A percentile compares a stretch with the other conserved stretches of the same genome.
phyloP scores from a whole-genome alignment of 1,284 basidiomycete genomes.

The Boletus nobilissimus region DNA sequence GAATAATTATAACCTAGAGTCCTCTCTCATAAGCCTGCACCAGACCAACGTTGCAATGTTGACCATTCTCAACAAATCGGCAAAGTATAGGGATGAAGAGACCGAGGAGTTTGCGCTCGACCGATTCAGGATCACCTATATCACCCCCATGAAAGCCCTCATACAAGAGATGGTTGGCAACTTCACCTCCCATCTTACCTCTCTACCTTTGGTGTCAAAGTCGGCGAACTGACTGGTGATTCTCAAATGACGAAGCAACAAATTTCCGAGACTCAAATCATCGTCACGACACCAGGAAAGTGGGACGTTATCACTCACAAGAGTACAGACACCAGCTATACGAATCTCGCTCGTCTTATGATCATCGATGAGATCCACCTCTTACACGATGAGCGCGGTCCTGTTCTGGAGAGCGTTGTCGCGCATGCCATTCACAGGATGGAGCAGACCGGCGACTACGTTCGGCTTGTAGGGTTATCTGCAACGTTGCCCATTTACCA shows the following conservation, averaged over 20 bases:
- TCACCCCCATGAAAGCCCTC: slow-evolving; percentile 99
- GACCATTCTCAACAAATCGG: slow-evolving; percentile 88
- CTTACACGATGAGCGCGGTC: slow-evolving; percentile 97
- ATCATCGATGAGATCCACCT: slow-evolving; percentile 99
- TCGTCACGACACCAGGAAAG: slow-evolving; percentile 99
- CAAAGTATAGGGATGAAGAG: slow-evolving; percentile 84
- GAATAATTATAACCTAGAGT: slow-evolving; percentile 2
- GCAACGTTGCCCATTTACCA: slow-evolving; percentile 98
- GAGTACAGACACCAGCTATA: slow-evolving; percentile 96
- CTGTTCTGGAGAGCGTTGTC: slow-evolving; percentile 93
- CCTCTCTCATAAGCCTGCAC: slow-evolving; percentile 15
- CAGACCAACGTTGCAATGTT: slow-evolving; percentile 99
- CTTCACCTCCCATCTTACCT: slow-evolving; percentile 82
- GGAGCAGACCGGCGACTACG: slow-evolving; percentile 94
- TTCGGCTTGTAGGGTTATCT: slow-evolving; percentile 94
- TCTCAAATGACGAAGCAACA: slow-evolving; percentile 98
- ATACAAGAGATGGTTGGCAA: slow-evolving; percentile 98
- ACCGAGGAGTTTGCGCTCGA: slow-evolving; percentile 90
- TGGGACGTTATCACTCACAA: slow-evolving; percentile 99
- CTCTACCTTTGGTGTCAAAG: slow-evolving; percentile 85
- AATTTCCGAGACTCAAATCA: slow-evolving; percentile 97
- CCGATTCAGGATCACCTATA: slow-evolving; percentile 97
- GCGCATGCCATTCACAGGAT: slow-evolving; percentile 92
- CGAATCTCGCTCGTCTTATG: slow-evolving; percentile 95
- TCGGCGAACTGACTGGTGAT: slow-evolving; percentile 97